These are phyloP conservation scores for Lactifluus piperatus DNA, from an alignment of 768 basidiomycete genomes.

Conservation along the genomic window DNA sequence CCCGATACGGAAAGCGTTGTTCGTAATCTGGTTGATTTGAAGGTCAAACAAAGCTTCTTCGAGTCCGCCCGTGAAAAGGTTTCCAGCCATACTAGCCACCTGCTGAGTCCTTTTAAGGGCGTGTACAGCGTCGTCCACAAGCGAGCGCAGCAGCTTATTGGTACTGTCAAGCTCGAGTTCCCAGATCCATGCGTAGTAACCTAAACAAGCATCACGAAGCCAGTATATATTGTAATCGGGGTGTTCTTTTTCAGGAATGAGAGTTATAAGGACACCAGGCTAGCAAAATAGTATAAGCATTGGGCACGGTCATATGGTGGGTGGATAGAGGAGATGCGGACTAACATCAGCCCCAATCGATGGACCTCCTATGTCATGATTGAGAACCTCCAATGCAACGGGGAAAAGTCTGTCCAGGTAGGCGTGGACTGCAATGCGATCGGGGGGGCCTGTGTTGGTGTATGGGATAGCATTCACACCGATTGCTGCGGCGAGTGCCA, in stretches of 20 bases:
- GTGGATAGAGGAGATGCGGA: not conserved
- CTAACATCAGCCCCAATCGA: constrained; percentile 5
- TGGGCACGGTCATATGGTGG: too few species aligned
- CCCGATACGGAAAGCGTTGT: not conserved
- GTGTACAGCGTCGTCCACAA: constrained; percentile 5
- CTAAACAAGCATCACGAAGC: constrained; percentile 8
- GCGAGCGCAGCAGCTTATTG: not conserved
- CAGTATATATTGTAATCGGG: constrained; percentile 7
- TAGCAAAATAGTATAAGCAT: not conserved
- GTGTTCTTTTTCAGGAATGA: not conserved
- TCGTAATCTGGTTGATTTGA: not conserved
- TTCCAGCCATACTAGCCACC: not conserved
- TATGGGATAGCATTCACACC: not conserved
- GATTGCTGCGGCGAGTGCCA: not conserved
- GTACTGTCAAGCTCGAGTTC: not conserved
- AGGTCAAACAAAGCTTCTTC: constrained; percentile 13
- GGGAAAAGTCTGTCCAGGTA: not conserved
- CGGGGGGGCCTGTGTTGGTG: not conserved
- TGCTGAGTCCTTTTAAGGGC: constrained; percentile 7
- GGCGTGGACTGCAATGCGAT: not conserved
- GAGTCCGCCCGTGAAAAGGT: not conserved
- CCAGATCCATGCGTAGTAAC: not conserved
- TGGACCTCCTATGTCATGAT: not conserved
- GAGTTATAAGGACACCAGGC: constrained; percentile 6
- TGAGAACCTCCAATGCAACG: not conserved